phyloP scores from a whole-genome alignment of 2,329 filamentous ascomycete species.

The Calonectria pteridis region DNA sequence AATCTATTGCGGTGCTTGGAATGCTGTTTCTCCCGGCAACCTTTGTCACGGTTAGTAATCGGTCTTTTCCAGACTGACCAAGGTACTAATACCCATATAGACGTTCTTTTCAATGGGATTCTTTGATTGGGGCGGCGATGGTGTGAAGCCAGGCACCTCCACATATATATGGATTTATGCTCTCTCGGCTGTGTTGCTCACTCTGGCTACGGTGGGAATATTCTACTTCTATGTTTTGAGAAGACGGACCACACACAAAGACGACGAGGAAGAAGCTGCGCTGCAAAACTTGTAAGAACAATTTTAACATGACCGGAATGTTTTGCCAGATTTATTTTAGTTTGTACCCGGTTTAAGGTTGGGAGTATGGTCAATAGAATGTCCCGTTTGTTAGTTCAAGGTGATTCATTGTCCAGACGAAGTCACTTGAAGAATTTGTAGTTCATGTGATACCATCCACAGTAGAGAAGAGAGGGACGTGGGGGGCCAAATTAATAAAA shows the following conservation, averaged over 20 bases:
- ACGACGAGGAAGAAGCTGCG: neutral
- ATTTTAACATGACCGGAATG: neutral
- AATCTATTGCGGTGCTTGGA: conserved; percentile 31
- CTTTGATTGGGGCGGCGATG: neutral
- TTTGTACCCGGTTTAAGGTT: neutral
- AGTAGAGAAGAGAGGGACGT: too few species aligned
- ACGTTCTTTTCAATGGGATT: conserved; percentile 5
- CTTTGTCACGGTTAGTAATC: conserved; percentile 39
- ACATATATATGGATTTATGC: neutral
- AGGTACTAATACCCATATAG: neutral
- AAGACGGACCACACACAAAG: neutral
- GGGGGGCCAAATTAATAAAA: too few species aligned
- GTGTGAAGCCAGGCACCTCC: neutral
- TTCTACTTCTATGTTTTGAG: neutral
- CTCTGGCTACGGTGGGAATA: neutral
- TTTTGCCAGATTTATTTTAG: neutral
- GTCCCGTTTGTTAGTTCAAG: too few species aligned
- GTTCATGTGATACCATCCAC: too few species aligned
- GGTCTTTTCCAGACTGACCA: too few species aligned
- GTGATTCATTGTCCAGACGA: too few species aligned
- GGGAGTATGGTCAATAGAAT: neutral
- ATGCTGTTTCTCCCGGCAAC: conserved; percentile 46
- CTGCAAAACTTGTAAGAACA: neutral
- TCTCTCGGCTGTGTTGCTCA: neutral
- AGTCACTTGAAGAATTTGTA: too few species aligned